Percentiles rank a stretch among this genome's conserved stretches.
phyloP scores from a whole-genome alignment of 768 basidiomycete species.

The Mycena alexandri region DNA sequence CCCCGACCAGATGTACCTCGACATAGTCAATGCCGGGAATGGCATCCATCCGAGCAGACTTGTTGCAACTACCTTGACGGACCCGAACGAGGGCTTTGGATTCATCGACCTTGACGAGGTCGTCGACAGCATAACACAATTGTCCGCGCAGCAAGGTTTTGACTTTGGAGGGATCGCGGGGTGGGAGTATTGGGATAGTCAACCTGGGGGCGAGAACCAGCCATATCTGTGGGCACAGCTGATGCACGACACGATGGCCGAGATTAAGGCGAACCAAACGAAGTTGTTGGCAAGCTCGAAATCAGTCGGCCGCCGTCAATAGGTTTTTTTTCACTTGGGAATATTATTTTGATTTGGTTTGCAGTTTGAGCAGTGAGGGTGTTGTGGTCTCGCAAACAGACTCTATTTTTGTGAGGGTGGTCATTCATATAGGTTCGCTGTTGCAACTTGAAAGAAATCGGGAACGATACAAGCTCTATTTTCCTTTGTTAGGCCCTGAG shows the following conservation, averaged over 20 bases:
- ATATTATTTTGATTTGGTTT: not conserved
- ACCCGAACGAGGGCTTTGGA: slow-evolving; percentile 19
- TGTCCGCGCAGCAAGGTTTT: slow-evolving; percentile 28
- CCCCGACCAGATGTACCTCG: slow-evolving; percentile 35
- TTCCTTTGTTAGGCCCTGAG: not conserved
- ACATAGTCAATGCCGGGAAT: slow-evolving; percentile 27
- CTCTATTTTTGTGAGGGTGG: too few relatives aligned
- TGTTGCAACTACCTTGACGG: slow-evolving; percentile 35
- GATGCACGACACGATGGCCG: slow-evolving; percentile 22
- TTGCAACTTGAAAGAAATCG: too few relatives aligned
- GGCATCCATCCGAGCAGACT: slow-evolving; percentile 34
- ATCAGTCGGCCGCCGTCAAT: slow-evolving; percentile 11
- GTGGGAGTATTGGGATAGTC: slow-evolving; percentile 34
- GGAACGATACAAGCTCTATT: too few relatives aligned
- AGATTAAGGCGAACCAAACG: slow-evolving; percentile 18
- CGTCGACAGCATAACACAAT: slow-evolving; percentile 1
- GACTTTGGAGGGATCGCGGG: slow-evolving; percentile 35
- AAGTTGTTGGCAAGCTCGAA: slow-evolving; percentile 15
- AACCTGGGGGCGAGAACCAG: slow-evolving; percentile 23
- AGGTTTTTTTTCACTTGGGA: not conserved
- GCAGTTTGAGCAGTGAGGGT: too few relatives aligned
- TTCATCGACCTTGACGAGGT: slow-evolving; percentile 31
- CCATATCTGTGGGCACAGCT: slow-evolving; percentile 31
- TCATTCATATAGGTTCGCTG: too few relatives aligned
- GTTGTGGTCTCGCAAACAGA: too few relatives aligned